phyloP scores from a whole-genome alignment of 2,329 filamentous ascomycete species.

The Ceratocystis ficicola region DNA sequence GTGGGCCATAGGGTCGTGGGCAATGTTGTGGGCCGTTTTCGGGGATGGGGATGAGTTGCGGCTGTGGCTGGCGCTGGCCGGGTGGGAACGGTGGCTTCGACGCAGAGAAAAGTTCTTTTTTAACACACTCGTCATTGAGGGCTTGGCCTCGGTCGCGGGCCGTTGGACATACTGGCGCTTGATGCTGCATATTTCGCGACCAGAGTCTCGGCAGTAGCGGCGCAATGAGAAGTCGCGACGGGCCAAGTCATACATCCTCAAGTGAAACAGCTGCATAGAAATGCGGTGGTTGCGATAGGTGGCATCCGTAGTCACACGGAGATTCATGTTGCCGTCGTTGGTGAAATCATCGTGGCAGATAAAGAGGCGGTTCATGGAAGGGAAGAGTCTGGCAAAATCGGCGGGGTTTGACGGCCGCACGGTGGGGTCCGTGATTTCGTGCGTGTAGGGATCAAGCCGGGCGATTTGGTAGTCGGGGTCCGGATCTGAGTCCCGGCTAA shows the following conservation, averaged over 20 bases:
- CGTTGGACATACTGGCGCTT: slow-evolving; percentile 53
- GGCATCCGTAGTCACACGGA: slow-evolving; percentile 66
- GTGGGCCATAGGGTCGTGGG: not conserved
- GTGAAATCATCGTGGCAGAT: slow-evolving; percentile 88
- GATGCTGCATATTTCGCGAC: slow-evolving; percentile 81
- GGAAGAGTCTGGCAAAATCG: slow-evolving; percentile 76
- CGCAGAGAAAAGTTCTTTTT: slow-evolving; percentile 18
- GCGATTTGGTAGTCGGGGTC: slow-evolving; percentile 34
- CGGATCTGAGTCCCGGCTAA: slow-evolving; percentile 22
- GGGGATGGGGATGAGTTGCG: not conserved
- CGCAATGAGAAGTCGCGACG: slow-evolving; percentile 80
- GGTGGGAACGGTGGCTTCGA: slow-evolving; percentile 1
- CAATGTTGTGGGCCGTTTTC: not conserved
- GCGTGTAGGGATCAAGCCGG: slow-evolving; percentile 46
- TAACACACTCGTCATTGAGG: slow-evolving; percentile 16
- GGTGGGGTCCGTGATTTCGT: slow-evolving; percentile 50
- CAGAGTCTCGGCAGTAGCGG: slow-evolving; percentile 83
- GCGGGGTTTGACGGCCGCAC: slow-evolving; percentile 66
- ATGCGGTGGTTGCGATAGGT: slow-evolving; percentile 54
- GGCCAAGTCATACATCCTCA: slow-evolving; percentile 85
- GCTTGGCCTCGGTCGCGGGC: slow-evolving; percentile 4
- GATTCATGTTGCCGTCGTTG: slow-evolving; percentile 89
- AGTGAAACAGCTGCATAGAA: slow-evolving; percentile 70
- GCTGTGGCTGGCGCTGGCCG: not conserved
- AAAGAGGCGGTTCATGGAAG: slow-evolving; percentile 64